Conservation (phyloP, 2,329 filamentous ascomycete species). For the Diaporthe ilicicola region DNA sequence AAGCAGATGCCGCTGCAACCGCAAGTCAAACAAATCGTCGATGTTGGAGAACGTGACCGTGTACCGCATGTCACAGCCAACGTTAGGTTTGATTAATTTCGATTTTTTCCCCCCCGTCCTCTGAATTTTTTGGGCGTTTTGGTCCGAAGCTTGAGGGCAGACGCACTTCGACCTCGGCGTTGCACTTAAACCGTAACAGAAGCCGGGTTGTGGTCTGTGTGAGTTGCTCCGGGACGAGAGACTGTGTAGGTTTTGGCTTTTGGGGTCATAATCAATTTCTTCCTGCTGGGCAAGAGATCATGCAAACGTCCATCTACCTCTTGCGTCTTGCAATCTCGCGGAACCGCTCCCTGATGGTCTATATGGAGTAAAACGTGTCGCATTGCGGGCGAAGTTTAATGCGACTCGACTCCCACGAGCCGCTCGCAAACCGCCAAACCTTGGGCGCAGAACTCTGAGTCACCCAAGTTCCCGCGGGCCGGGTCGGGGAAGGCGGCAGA, state of each 20-base stretch:
- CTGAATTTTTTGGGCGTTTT: background rate
- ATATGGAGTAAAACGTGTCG: conserved; percentile 18
- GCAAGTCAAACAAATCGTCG: conserved; percentile 19
- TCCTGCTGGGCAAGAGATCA: conserved; percentile 1
- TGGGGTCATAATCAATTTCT: background rate
- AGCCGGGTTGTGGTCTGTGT: conserved; percentile 11
- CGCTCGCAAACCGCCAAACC: conserved; percentile 23
- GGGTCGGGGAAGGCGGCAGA: conserved; percentile 1
- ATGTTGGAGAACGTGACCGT: conserved; percentile 17
- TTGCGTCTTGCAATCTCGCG: conserved; percentile 21
- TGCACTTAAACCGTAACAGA: conserved; percentile 10
- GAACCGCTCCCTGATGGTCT: conserved; percentile 6
- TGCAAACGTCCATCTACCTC: conserved; percentile 16
- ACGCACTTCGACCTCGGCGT: background rate
- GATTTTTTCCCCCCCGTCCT: conserved; percentile 6
- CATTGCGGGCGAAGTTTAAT: conserved; percentile 8
- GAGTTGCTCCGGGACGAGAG: background rate
- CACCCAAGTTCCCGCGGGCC: conserved; percentile 15
- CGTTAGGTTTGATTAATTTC: conserved; percentile 13
- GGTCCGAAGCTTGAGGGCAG: background rate
- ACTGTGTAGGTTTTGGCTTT: background rate
- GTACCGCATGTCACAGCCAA: background rate
- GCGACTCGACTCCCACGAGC: conserved; percentile 22
- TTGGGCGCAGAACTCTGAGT: conserved; percentile 22
- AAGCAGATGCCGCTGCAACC: conserved; percentile 10